These are phyloP conservation scores for Acacia crassicarpa DNA, from an alignment of 306 rosid genomes.

Conservation along the genomic window DNA sequence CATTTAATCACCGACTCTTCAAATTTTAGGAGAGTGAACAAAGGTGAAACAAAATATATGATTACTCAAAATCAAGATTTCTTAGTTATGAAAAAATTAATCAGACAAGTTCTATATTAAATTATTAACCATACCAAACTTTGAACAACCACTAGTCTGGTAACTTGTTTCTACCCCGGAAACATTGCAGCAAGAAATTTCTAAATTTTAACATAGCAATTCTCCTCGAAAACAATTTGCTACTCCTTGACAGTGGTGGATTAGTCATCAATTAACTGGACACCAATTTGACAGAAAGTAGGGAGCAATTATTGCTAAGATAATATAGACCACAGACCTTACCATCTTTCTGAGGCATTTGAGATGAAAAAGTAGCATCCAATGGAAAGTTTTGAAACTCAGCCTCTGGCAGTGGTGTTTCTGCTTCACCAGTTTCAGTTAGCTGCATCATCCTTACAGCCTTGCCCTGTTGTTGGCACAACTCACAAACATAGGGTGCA, in stretches of 20 bases:
- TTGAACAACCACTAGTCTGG: background rate
- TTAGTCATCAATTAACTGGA: conserved; percentile 8
- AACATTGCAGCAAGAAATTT: background rate
- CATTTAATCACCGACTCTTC: conserved; percentile 11
- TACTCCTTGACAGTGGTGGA: background rate
- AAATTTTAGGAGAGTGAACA: conserved; percentile 19
- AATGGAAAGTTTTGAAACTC: conserved; percentile 39
- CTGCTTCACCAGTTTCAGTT: conserved; percentile 40
- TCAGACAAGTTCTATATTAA: background rate
- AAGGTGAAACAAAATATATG: background rate
- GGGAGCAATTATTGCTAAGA: conserved; percentile 3
- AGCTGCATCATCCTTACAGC: conserved; percentile 35
- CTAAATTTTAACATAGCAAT: background rate
- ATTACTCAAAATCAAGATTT: background rate
- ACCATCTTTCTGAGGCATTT: conserved; percentile 61
- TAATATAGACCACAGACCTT: conserved; percentile 62
- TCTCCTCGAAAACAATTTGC: background rate
- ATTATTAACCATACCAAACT: background rate
- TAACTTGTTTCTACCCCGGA: background rate
- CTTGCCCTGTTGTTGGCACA: conserved; percentile 79
- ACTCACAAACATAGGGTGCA: conserved; percentile 62
- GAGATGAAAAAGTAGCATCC: conserved; percentile 37
- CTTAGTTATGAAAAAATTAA: background rate
- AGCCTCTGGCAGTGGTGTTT: conserved; percentile 30
- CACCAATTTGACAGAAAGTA: background rate